Evolutionary conservation across 371 early-diverging fungal species (phyloP).

Genomic region (Mortierella sp.): DNA sequence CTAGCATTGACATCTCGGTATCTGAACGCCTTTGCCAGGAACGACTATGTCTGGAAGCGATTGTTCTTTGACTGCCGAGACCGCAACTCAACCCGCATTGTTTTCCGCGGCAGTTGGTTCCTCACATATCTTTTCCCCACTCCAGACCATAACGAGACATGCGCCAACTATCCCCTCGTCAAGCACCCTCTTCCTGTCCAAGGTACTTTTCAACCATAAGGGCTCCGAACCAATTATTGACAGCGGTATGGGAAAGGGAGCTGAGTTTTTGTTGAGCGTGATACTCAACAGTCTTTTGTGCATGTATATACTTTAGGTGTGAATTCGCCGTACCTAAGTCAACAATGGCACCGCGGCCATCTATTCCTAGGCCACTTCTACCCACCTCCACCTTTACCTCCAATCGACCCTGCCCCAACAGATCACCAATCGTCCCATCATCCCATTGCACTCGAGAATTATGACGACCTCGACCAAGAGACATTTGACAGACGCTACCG

Average conservation of each 20-base stretch:
- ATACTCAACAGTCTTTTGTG: too few relatives aligned
- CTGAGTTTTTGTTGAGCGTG: too few relatives aligned
- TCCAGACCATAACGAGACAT: conserved; percentile 35
- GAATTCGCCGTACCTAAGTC: conserved; percentile 20
- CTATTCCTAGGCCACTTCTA: conserved; percentile 53
- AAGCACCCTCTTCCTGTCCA: conserved; percentile 28
- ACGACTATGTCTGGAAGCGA: conserved; percentile 52
- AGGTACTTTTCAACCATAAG: conserved; percentile 18
- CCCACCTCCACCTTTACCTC: conserved; percentile 51
- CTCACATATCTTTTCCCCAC: conserved; percentile 53
- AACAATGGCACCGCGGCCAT: conserved; percentile 34
- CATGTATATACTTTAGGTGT: background rate
- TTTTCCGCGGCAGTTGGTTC: conserved; percentile 55
- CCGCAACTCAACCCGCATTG: conserved; percentile 27
- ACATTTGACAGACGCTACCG: conserved; percentile 49
- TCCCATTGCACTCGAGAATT: conserved; percentile 45
- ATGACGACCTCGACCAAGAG: conserved; percentile 27
- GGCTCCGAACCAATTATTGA: conserved; percentile 13
- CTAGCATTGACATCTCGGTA: conserved; percentile 33
- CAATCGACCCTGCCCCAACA: conserved; percentile 1
- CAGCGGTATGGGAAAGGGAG: too few relatives aligned
- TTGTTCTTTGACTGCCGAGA: conserved; percentile 34
- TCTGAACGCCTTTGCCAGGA: conserved; percentile 52
- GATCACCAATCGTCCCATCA: conserved; percentile 3
- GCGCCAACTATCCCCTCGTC: conserved; percentile 35